Percentiles rank a stretch among this genome's conserved stretches.
Conservation (phyloP, 1,284 basidiomycete species). For the Cutaneotrichosporon sp. region DNA sequence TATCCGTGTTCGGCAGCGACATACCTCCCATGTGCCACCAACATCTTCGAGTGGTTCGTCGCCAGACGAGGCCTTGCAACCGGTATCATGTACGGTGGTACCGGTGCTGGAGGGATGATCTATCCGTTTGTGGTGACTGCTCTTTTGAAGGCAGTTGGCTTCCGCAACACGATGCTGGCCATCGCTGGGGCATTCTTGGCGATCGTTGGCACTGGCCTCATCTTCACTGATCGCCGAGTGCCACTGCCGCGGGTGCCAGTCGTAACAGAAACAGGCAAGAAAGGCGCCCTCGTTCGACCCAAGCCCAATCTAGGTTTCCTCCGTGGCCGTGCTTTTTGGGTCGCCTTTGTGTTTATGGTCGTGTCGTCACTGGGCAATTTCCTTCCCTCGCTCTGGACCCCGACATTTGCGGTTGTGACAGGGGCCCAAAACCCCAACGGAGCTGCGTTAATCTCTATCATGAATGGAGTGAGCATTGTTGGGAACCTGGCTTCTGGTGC, state of each 20-base stretch:
- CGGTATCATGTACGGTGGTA: slow-evolving; percentile 44
- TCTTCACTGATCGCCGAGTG: slow-evolving; percentile 41
- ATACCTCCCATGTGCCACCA: slow-evolving; percentile 43
- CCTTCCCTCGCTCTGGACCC: slow-evolving; percentile 37
- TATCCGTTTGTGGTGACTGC: slow-evolving; percentile 43
- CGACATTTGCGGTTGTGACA: slow-evolving; percentile 37
- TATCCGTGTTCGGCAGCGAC: slow-evolving; percentile 35
- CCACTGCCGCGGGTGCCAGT: slow-evolving; percentile 14
- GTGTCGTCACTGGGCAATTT: slow-evolving; percentile 39
- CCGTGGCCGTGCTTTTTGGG: slow-evolving; percentile 5
- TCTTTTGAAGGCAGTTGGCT: slow-evolving; percentile 37
- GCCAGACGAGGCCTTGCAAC: slow-evolving; percentile 39
- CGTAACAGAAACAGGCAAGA: neutral
- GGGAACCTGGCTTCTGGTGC: slow-evolving; percentile 31
- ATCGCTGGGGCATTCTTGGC: slow-evolving; percentile 32
- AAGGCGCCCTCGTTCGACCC: neutral
- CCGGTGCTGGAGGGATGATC: slow-evolving; percentile 40
- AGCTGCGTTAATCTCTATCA: slow-evolving; percentile 38
- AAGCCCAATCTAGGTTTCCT: slow-evolving; percentile 25
- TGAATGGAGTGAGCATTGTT: slow-evolving; percentile 38
- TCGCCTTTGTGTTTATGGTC: neutral
- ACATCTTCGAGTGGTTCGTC: slow-evolving; percentile 46
- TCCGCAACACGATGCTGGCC: slow-evolving; percentile 41
- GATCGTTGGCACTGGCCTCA: slow-evolving; percentile 28
- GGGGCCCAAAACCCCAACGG: slow-evolving; percentile 35